Evolutionary conservation across 768 basidiomycete species (phyloP), one percentile per base, ranked within the genome.

Genomic region (Serendipita vermifera): DNA sequence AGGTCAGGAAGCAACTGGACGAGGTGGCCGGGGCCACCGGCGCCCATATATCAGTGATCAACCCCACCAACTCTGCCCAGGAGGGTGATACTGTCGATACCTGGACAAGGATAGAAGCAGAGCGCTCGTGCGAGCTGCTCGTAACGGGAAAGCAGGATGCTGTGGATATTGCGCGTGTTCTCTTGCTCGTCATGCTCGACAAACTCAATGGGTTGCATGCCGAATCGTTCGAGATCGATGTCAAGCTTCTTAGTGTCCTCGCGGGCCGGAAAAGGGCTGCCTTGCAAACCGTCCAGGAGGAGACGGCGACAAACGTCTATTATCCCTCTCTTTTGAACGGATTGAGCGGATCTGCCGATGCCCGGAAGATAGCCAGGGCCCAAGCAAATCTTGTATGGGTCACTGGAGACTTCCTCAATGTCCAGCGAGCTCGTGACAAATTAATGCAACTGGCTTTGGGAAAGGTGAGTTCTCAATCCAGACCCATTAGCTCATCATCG

Each of bases 241-340:
- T 88, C 69, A 93, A 94, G 65, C 71, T 98, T 2, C 93, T 96
- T 67, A 79, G 83, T 36, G 90, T 96, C 66, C 77, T 96, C 59
- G 87, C 90, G 17, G 89, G 88, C 35, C 81, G 89, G 58, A 94
- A 94, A 69, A 85, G 93, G 43, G 75, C 76, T 58, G 77, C 84
- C 31, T 73, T 99, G 33, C 94, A 98, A 68, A 76, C 84, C 5
- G 94, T 99, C 51, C 90, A 94, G 66, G 91, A 97, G 69, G 92
- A 97, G 68, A 97, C 94, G 0, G 93, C 85, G 0, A 97, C 94
- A 55, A 98, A 97, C 64, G 89, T 98, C 59, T 98, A 97, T 69
- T 80, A 87, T 60, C 93, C 94, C 26, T 88, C 89, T 0, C 85
- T 90, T 33, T 71, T 97, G 38, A 88, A 90, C 63, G 90, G 87